Percentiles rank a stretch among this genome's conserved stretches.
These are phyloP conservation scores for Hypoxylon lienhwacheense DNA, from an alignment of 495 filamentous ascomycete species.

Conservation along the genomic window DNA sequence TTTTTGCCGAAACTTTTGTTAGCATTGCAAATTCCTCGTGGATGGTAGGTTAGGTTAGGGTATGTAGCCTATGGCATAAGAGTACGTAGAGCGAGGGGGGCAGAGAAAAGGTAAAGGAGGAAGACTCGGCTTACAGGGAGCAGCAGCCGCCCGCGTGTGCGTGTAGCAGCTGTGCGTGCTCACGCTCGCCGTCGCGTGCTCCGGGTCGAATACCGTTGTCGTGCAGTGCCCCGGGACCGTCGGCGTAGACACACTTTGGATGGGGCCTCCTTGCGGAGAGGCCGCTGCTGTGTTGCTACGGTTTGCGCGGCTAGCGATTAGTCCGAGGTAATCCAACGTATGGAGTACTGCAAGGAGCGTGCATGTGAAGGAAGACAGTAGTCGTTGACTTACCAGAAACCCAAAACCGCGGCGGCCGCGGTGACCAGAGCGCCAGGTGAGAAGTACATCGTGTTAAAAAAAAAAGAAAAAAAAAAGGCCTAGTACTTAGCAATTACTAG, in stretches of 20 bases:
- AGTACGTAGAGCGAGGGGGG: not conserved
- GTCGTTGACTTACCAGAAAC: slow-evolving; percentile 20
- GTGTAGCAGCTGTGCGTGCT: slow-evolving; percentile 35
- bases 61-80: not conserved
- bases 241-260: slow-evolving; percentile 4
- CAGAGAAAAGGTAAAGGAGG: not conserved
- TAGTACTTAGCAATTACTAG: no score
- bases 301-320: not conserved
- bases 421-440: slow-evolving; percentile 15
- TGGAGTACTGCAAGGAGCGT: no score
- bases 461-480: no score
- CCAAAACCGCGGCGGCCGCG: slow-evolving; percentile 13
- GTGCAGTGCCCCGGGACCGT: slow-evolving; percentile 32
- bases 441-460: slow-evolving; percentile 13
- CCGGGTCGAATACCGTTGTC: slow-evolving; percentile 32
- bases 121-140: slow-evolving; percentile 17
- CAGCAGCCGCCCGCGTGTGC: slow-evolving; percentile 13
- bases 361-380: not conserved
- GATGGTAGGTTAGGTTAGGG: no score
- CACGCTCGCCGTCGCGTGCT: slow-evolving; percentile 28
- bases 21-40: no score
- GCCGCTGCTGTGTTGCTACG: slow-evolving; percentile 14
- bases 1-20: not conserved
- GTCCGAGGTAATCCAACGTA: not conserved
- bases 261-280: slow-evolving; percentile 7